Base-by-base conservation (phyloP, 78 protist species). In the Mastigamoeba balamuthi region DNA sequence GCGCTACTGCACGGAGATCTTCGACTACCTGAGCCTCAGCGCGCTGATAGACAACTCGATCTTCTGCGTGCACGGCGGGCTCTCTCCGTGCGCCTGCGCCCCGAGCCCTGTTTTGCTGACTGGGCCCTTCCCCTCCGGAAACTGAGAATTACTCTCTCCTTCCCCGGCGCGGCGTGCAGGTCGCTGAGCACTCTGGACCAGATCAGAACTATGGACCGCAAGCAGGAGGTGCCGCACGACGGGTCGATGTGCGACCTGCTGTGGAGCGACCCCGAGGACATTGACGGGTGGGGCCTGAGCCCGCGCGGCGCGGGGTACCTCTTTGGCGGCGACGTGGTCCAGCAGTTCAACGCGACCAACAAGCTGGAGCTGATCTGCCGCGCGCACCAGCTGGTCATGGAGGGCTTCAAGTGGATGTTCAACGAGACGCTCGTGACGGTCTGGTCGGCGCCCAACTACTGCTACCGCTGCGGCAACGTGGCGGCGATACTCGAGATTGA, bases 361-460 rank as follows among this genome's bases (percentile, higher is more conserved):
- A 65, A 66, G 36, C 41, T 98, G 48, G 88, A 82, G 10, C 75
- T 95, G 63, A 95, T 98, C 70, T 80, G 92, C 52, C 86, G 99
- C 2, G 99, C 99, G 1, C 99, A 98, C 66, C 99, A 98, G 84
- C 90, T 97, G 28, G 99, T 97, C 35, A 88, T 88, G 95, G 99
- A 98, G 66, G 99, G 99, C n/a, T 96, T 87, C 83, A 95, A 95
- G 82, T 81, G 80, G 74, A 91, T 93, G 96, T 97, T 95, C 77
- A 78, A 86, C 72, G 96, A 91, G 58, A 73, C 89, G 4, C 87
- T 98, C 28, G 95, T 92, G 37, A 98, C 99, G 0, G 99, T 96
- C 2, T 98, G 99, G 99, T 94, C 98, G 1, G 99, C 99, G 0
- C 99, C 99, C 1, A 98, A 98, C 84, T 97, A 97, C 88, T 95